Conservation (phyloP, 331 rosid genomes). For the Arachis monticola region DNA sequence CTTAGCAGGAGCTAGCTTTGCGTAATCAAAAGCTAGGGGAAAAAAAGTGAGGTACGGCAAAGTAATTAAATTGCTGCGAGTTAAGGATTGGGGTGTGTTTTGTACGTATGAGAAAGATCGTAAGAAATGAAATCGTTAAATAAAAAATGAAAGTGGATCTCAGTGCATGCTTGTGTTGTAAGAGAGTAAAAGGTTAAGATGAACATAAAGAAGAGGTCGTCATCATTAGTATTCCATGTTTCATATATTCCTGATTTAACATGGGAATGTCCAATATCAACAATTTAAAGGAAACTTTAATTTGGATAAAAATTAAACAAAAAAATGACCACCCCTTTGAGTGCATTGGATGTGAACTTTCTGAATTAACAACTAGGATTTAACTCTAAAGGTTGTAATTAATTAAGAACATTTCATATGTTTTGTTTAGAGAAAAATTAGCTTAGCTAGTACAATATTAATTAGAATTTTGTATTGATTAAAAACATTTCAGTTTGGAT, state of each 20-base stretch:
- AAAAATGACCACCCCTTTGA: neutral
- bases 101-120: conserved; percentile 25
- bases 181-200: conserved; percentile 17
- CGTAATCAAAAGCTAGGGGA: no score
- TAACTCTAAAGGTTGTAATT: no score
- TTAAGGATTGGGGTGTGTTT: conserved; percentile 26
- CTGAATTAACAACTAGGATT: no score
- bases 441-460: no score
- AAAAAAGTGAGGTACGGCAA: conserved; percentile 6
- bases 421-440: no score
- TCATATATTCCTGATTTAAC: neutral
- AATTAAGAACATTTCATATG: no score
- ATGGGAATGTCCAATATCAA: neutral
- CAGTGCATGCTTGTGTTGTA: conserved; percentile 21
- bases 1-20: neutral
- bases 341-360: no score
- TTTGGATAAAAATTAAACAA: neutral
- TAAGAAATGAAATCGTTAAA: conserved; percentile 17
- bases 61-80: neutral
- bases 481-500: no score
- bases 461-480: no score
- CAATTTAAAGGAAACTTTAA: neutral
- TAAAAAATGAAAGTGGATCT: conserved; percentile 21
- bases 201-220: conserved; percentile 9
- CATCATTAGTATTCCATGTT: conserved; percentile 24